These are phyloP conservation scores for Ascochyta clinopodiicola DNA, from an alignment of 2,329 filamentous ascomycete genomes.

Conservation along the genomic window DNA sequence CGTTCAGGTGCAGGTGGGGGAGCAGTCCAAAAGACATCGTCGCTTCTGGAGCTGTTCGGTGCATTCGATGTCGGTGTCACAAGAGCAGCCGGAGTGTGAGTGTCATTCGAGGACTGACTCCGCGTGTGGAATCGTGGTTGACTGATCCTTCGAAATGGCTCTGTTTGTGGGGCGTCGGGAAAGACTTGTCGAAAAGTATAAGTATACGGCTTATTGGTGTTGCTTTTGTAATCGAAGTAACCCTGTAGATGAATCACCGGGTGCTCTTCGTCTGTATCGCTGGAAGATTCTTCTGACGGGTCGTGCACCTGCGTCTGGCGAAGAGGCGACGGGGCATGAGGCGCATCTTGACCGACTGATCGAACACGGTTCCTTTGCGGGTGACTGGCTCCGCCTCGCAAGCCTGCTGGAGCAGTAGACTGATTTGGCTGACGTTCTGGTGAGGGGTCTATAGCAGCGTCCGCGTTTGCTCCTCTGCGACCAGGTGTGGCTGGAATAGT, in stretches of 20 bases:
- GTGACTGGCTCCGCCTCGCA: constrained; percentile 24
- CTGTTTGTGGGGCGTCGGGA: constrained; percentile 23
- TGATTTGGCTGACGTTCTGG: constrained; percentile 10
- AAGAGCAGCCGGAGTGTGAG: constrained; percentile 22
- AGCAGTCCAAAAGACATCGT: constrained; percentile 16
- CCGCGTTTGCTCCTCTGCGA: constrained; percentile 15
- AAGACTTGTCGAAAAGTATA: constrained; percentile 14
- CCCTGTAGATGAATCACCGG: constrained; percentile 14
- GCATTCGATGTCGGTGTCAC: constrained; percentile 1
- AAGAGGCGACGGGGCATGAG: constrained; percentile 23
- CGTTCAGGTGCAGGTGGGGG: not conserved
- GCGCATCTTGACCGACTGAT: constrained; percentile 14
- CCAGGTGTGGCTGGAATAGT: constrained; percentile 1
- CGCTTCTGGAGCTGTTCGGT: constrained; percentile 14
- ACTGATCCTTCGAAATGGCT: constrained; percentile 26
- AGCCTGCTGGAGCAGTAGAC: constrained; percentile 22
- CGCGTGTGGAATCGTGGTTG: constrained; percentile 18
- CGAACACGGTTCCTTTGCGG: constrained; percentile 4
- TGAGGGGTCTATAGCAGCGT: constrained; percentile 6
- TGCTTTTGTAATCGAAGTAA: constrained; percentile 5
- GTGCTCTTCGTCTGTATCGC: not conserved
- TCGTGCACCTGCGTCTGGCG: constrained; percentile 25
- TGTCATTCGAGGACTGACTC: constrained; percentile 35
- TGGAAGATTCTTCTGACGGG: not conserved
- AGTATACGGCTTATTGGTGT: not conserved